Base-by-base conservation (phyloP, 2,329 filamentous ascomycete genomes). In the Monilinia fructicola region DNA sequence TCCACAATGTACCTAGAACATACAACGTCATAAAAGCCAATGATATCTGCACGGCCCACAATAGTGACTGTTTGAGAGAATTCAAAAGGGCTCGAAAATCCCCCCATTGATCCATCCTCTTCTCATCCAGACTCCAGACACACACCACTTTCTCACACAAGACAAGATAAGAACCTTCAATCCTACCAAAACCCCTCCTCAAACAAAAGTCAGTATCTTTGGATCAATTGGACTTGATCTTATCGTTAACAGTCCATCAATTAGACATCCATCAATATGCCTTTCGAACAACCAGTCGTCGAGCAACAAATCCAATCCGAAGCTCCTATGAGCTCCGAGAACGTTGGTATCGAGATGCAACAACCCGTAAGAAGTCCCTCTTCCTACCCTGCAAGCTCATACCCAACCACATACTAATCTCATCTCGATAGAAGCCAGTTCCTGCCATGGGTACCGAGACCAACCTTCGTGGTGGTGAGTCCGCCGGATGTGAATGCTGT, bases 291-390 rank as follows among this genome's bases (percentile, higher is more conserved):
- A 59, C 54, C 73, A 58, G 66, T 71, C 65, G 70, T 66, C n/a
- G 64, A 73, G 26, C 73, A 75, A 67, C 73, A 74, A 64, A 58
- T 71, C 50, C 71, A 74, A 69, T 71, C 70, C 63, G 65, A 71
- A 23, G 70, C 72, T 70, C 71, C 72, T 26, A 75, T 74, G 74
- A 71, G 69, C 53, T 66, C 69, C 48, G 64, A 63, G 46, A 68
- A 69, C 54, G 58, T 54, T 55, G 69, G 42, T 53, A 64, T 75
- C 60, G 71, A 74, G 55, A 61, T 62, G 52, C 58, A 70, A 42
- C 74, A 75, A 66, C 74, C 74, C 5, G 74, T 75, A 72, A 31
- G 72, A 70, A 12, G n/a, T 18, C 38, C 21, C 52, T 44, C 35
- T 44, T 42, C 2, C 48, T 28, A 9, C 18, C 18, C 12, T 3